Evolutionary conservation across 768 basidiomycete genomes (phyloP), one percentile per base, ranked within the genome.

Genomic region (Clavulina sp.): DNA sequence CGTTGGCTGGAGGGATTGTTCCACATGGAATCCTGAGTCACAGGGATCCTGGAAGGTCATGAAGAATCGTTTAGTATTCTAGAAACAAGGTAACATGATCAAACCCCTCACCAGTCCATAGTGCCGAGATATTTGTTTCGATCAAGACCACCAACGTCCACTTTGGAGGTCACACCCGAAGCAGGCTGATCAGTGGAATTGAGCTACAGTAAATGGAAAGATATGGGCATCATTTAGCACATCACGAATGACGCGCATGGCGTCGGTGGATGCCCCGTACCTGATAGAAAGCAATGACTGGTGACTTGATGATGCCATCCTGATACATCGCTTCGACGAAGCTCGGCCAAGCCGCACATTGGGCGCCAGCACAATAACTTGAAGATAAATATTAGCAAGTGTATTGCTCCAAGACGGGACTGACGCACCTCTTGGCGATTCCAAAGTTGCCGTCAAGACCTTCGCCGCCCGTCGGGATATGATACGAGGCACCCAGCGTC

Each of bases 51-150:
- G 34, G 9, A 16, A n/a, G n/a, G n/a, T 38, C 34, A 19, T 38
- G 19, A 9, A 38, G 34, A 19, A 38, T 19, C 9, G 19, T 9
- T 38, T 19, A 38, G 19, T 19, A 38, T 38, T 9, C 9, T 9
- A 19, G 19, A 4, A 41, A 49, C 7, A 29, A 21, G 6, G n/a
- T 9, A 5, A n/a, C 5, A 26, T 9, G 31, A 21, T 7, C n/a
- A 29, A 49, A 26, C 9, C 9, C 23, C 9, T 46, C 16, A 50
- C 53, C 53, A 54, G 49, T 54, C 53, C 13, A 54, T 36, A 6
- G 23, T 40, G 48, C 53, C 53, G 4, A 38, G 49, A 49, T 48
- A 54, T 49, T 54, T 54, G 38, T 50, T 54, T 29, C 29, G n/a
- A 30, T 54, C 53, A 32, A 54, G 21, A 19, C 53, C 53, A 41